Conservation (phyloP, 2,329 filamentous ascomycete species). For the Aspergillus ochraceoroseus region DNA sequence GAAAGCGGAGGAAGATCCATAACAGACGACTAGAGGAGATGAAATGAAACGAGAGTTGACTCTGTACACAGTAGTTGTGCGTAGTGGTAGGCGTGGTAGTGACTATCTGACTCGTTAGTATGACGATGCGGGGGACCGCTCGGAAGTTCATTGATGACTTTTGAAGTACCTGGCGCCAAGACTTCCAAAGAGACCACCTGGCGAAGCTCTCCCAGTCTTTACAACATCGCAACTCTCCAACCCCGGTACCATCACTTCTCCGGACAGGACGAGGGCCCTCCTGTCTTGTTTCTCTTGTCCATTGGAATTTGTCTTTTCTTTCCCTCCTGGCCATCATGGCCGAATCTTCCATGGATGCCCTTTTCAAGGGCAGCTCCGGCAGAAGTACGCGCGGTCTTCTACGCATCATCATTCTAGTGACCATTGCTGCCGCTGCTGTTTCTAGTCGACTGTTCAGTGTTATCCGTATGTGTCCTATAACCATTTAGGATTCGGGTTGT, state of each 20-base stretch:
- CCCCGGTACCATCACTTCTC: conserved; percentile 21
- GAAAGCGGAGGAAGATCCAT: conserved; percentile 34
- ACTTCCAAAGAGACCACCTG: conserved; percentile 42
- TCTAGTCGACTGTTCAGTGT: conserved; percentile 96
- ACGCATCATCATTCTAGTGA: conserved; percentile 79
- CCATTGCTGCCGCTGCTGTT: conserved; percentile 87
- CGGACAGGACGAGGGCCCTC: conserved; percentile 19
- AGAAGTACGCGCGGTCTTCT: conserved; percentile 79
- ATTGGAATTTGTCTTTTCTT: conserved; percentile 32
- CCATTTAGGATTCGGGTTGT: too few species aligned
- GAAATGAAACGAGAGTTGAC: too few species aligned
- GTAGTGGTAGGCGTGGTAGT: background rate
- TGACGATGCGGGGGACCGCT: conserved; percentile 31
- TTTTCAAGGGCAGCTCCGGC: conserved; percentile 73
- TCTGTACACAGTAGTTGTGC: too few species aligned
- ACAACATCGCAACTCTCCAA: conserved; percentile 23
- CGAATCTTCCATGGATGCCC: conserved; percentile 48
- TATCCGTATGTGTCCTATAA: conserved; percentile 66
- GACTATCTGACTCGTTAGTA: too few species aligned
- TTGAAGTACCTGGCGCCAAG: conserved; percentile 34
- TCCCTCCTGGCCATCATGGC: conserved; percentile 43
- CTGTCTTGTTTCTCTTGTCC: conserved; percentile 25
- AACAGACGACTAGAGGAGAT: too few species aligned
- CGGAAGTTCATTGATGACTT: conserved; percentile 27
- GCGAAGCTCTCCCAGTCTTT: conserved; percentile 32